A percentile compares a stretch with the other conserved stretches of the same genome.
These are phyloP conservation scores for Penicillium malachiteum DNA, from an alignment of 495 filamentous ascomycete genomes.

Conservation along the genomic window DNA sequence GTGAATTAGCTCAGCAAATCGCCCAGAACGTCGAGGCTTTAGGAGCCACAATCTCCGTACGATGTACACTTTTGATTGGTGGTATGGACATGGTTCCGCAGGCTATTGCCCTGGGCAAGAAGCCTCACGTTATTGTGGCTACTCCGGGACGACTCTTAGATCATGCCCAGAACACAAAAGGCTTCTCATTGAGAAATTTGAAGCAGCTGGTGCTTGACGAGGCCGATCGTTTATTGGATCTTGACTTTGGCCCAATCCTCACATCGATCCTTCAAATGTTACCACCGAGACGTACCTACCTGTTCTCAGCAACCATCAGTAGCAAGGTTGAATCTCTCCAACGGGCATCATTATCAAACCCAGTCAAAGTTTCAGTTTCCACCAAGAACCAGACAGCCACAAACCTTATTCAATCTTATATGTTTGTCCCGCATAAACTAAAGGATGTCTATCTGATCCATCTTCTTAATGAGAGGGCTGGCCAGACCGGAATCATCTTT, in stretches of 20 bases:
- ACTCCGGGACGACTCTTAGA: slow-evolving; percentile 90
- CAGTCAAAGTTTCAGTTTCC: slow-evolving; percentile 71
- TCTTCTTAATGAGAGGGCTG: slow-evolving; percentile 79
- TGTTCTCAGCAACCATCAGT: slow-evolving; percentile 93
- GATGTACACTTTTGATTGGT: slow-evolving; percentile 77
- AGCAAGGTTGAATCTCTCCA: slow-evolving; percentile 91
- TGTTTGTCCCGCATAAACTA: slow-evolving; percentile 83
- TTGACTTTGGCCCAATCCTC: slow-evolving; percentile 89
- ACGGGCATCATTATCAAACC: slow-evolving; percentile 79
- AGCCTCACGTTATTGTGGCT: slow-evolving; percentile 81
- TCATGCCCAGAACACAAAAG: slow-evolving; percentile 95
- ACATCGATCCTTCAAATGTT: slow-evolving; percentile 92
- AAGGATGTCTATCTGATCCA: slow-evolving; percentile 91
- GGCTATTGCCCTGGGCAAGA: slow-evolving; percentile 83
- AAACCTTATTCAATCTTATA: slow-evolving; percentile 75
- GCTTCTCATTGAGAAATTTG: slow-evolving; percentile 75
- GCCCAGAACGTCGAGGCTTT: slow-evolving; percentile 79
- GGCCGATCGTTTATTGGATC: slow-evolving; percentile 86
- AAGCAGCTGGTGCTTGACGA: slow-evolving; percentile 95
- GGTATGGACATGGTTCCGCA: slow-evolving; percentile 96
- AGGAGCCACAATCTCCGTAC: slow-evolving; percentile 76
- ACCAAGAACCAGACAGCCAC: slow-evolving; percentile 86
- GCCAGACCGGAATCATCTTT: slow-evolving; percentile 86
- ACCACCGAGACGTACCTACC: slow-evolving; percentile 76
- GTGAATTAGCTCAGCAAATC: slow-evolving; percentile 91